Conservation (phyloP, 371 early-diverging fungal genomes). For the Actinomucor elegans region DNA sequence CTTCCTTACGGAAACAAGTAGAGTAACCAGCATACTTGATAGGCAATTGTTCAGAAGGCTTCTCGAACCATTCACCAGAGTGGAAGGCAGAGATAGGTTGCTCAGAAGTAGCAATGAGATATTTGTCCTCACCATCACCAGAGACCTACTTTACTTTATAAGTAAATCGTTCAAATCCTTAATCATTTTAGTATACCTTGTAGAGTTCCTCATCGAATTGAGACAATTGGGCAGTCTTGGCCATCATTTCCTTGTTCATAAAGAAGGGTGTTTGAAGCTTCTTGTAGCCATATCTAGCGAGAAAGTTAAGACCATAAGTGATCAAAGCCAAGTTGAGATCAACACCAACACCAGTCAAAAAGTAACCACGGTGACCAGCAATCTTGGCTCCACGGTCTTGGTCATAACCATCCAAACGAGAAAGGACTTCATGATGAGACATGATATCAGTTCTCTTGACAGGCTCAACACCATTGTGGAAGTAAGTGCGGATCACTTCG, state of each 20-base stretch:
- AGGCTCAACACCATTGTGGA: constrained; percentile 56
- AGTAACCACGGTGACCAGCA: constrained; percentile 99
- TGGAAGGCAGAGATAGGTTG: constrained; percentile 99
- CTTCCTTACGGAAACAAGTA: constrained; percentile 99
- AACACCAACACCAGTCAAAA: constrained; percentile 94
- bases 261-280: constrained; percentile 99
- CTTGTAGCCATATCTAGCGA: constrained; percentile 86
- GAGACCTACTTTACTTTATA: constrained; percentile 54
- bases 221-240: constrained; percentile 97
- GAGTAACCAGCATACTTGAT: constrained; percentile 98
- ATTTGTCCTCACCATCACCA: constrained; percentile 93
- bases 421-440: constrained; percentile 93
- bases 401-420: constrained; percentile 92
- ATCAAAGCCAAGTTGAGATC: constrained; percentile 96
- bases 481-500: constrained; percentile 71
- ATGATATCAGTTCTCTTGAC: constrained; percentile 72
- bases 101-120: constrained; percentile 99
- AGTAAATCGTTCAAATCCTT: background rate
- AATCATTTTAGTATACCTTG: constrained; percentile 59
- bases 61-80: constrained; percentile 95
- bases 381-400: constrained; percentile 94
- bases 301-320: constrained; percentile 97
- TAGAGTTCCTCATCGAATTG: constrained; percentile 99
- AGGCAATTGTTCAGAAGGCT: constrained; percentile 90
- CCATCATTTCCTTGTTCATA: constrained; percentile 98